Conservation (phyloP, 1,284 basidiomycete species). For the Sanguinoderma infundibulare region DNA sequence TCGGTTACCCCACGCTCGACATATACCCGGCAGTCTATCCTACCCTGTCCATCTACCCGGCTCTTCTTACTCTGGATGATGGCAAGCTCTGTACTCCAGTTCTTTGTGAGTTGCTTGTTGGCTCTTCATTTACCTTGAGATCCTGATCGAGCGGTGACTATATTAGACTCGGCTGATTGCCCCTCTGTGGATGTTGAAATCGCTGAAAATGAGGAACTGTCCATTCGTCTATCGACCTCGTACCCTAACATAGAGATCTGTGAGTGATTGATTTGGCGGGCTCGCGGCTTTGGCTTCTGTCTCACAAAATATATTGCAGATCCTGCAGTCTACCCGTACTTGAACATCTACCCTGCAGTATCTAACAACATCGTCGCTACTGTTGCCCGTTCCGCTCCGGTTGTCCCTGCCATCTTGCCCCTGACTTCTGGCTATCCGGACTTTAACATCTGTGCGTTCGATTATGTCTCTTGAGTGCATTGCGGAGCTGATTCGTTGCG, state of each 20-base stretch:
- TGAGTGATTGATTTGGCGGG: not conserved
- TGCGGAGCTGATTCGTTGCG: not conserved
- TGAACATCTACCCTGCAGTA: constrained; percentile 20
- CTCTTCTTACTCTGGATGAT: constrained; percentile 14
- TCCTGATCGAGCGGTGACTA: not conserved
- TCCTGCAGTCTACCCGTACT: constrained; percentile 27
- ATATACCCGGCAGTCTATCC: constrained; percentile 47
- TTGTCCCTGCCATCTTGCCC: constrained; percentile 1
- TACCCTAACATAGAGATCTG: constrained; percentile 19
- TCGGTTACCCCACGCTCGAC: constrained; percentile 34
- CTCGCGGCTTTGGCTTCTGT: too few relatives aligned
- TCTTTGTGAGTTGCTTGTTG: constrained; percentile 35
- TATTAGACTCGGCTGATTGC: constrained; percentile 30
- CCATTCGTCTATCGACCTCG: not conserved
- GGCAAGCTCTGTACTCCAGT: constrained; percentile 11
- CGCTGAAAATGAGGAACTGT: not conserved
- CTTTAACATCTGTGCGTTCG: constrained; percentile 29
- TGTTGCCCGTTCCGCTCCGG: constrained; percentile 1
- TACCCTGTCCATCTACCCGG: constrained; percentile 34
- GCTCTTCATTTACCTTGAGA: too few relatives aligned
- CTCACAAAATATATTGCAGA: constrained; percentile 11
- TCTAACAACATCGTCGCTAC: not conserved
- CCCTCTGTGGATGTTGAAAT: constrained; percentile 21
- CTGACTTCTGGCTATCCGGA: constrained; percentile 14
- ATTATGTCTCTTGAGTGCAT: not conserved